These are phyloP conservation scores for Claviceps cyperi DNA, from an alignment of 2,329 filamentous ascomycete species.

Conservation along the genomic window DNA sequence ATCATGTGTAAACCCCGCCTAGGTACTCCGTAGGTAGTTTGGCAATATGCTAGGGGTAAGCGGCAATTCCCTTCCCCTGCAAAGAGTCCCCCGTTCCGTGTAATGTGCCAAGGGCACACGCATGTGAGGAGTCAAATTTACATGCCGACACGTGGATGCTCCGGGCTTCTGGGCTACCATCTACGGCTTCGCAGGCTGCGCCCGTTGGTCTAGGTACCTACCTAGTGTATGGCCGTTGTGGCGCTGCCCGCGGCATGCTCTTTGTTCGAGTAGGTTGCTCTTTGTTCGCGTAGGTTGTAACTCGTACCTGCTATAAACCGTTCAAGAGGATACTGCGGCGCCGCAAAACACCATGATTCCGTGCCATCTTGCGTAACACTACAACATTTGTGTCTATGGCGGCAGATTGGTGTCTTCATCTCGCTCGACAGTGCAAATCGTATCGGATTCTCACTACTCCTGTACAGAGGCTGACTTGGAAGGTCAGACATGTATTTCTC, in stretches of 20 bases:
- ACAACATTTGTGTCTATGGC: too few relatives aligned
- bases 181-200: too few relatives aligned
- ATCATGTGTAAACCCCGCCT: too few relatives aligned
- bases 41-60: background rate
- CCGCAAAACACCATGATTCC: background rate
- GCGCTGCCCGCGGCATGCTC: background rate
- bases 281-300: background rate
- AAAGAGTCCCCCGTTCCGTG: background rate
- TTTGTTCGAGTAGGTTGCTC: background rate
- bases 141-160: background rate
- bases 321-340: background rate
- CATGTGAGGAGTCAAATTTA: background rate
- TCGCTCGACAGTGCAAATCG: background rate
- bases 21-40: too few relatives aligned
- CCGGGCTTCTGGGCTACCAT: too few relatives aligned
- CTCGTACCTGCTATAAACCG: too few relatives aligned
- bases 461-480: background rate
- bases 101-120: background rate
- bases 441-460: too few relatives aligned
- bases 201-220: too few relatives aligned
- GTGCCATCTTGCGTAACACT: background rate
- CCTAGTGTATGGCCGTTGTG: background rate
- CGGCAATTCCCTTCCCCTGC: conserved; percentile 5
- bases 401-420: background rate
- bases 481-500: background rate